Conservation (phyloP, 805 yeast genomes). For the Wickerhamiella siamensis region DNA sequence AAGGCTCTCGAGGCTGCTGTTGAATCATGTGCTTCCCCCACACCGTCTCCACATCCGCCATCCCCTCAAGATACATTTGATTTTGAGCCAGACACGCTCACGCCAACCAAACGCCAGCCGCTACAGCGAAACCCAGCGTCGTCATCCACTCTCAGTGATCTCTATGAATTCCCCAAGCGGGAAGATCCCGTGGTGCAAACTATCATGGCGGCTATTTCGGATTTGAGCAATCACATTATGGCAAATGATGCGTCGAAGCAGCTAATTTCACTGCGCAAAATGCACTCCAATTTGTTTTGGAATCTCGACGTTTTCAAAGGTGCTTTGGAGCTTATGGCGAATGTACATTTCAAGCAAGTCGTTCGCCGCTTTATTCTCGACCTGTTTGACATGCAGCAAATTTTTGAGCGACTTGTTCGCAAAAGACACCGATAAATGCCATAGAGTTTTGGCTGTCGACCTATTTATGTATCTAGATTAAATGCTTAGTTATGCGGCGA, state of each 20-base stretch:
- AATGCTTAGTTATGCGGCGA: not conserved
- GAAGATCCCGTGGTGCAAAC: constrained; percentile 7
- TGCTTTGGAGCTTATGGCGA: constrained; percentile 37
- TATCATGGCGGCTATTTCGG: constrained; percentile 29
- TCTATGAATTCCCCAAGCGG: constrained; percentile 7
- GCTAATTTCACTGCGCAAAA: constrained; percentile 38
- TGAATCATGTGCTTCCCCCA: not conserved
- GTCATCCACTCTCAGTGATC: constrained; percentile 14
- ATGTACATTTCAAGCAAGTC: constrained; percentile 45
- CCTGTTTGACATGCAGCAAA: constrained; percentile 33
- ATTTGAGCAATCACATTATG: constrained; percentile 41
- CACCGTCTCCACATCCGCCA: constrained; percentile 1
- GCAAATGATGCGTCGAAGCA: constrained; percentile 43
- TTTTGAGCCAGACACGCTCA: constrained; percentile 7
- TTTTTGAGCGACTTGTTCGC: constrained; percentile 10
- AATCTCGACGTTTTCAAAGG: constrained; percentile 40
- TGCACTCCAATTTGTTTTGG: constrained; percentile 39
- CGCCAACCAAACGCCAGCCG: constrained; percentile 1
- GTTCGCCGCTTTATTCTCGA: constrained; percentile 54
- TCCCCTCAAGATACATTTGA: constrained; percentile 4
- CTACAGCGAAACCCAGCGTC: not conserved
- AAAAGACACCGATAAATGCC: not conserved
- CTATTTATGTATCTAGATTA: not conserved
- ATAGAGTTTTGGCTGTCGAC: not conserved
- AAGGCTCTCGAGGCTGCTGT: not conserved